Percentiles rank a stretch among this genome's conserved stretches.
phyloP scores from a whole-genome alignment of 768 basidiomycete genomes.

The Tricholoma bakamatsutake region DNA sequence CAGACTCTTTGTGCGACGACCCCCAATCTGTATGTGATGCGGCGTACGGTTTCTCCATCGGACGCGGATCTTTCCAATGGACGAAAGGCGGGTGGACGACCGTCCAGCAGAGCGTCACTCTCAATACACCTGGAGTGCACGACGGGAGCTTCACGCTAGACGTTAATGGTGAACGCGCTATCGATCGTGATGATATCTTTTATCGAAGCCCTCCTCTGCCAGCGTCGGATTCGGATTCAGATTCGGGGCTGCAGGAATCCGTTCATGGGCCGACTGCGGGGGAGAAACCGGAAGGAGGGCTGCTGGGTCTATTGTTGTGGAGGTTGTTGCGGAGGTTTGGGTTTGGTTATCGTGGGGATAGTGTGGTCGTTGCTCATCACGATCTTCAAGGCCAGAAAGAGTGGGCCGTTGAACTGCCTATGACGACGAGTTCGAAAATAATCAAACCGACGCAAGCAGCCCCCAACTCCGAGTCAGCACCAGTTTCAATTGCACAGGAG shows the following conservation, averaged over 20 bases:
- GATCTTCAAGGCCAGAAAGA: conserved; percentile 6
- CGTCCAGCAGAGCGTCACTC: conserved; percentile 57
- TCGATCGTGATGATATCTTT: conserved; percentile 51
- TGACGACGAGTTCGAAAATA: neutral
- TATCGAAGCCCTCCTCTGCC: conserved; percentile 43
- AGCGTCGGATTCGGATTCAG: neutral
- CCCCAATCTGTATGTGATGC: conserved; percentile 57
- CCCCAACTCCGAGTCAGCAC: neutral
- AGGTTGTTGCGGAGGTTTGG: neutral
- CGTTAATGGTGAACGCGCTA: conserved; percentile 52
- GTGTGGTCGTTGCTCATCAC: neutral
- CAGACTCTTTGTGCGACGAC: conserved; percentile 49
- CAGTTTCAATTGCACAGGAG: neutral
- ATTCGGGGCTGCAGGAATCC: neutral
- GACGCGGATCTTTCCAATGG: conserved; percentile 66
- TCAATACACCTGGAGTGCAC: conserved; percentile 70
- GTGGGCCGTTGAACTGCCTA: conserved; percentile 2
- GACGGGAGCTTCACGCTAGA: conserved; percentile 62
- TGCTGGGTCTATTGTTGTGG: neutral
- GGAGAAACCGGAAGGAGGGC: neutral
- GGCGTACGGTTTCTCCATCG: conserved; percentile 69
- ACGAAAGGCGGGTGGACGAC: conserved; percentile 63
- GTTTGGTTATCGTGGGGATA: neutral
- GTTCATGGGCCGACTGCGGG: neutral
- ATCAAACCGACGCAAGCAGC: neutral